Evolutionary conservation across 1,139 yeast species (phyloP).

Genomic region (Debaryomycetaceae sp.): DNA sequence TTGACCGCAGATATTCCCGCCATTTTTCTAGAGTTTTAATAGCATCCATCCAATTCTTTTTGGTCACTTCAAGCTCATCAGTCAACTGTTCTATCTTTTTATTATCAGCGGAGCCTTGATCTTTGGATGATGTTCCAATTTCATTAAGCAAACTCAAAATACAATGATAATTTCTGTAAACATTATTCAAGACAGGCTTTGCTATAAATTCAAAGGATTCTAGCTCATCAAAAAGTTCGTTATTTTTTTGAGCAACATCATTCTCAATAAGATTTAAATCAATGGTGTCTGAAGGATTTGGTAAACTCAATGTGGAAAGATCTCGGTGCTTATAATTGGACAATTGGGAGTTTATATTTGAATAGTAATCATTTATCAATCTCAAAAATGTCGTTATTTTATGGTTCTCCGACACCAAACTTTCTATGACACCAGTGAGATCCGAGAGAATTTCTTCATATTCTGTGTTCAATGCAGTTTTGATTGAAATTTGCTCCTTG

Average conservation of each 20-base stretch:
- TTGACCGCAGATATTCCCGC: slow-evolving; percentile 24
- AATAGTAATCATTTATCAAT: slow-evolving; percentile 28
- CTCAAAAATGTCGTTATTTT: slow-evolving; percentile 33
- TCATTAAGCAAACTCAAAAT: slow-evolving; percentile 18
- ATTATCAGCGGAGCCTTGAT: slow-evolving; percentile 7
- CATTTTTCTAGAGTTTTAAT: slow-evolving; percentile 47
- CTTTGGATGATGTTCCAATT: slow-evolving; percentile 4
- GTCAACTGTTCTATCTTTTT: slow-evolving; percentile 24
- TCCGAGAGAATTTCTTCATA: slow-evolving; percentile 37
- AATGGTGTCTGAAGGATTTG: slow-evolving; percentile 35
- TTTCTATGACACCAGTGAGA: slow-evolving; percentile 37
- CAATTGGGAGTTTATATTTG: slow-evolving; percentile 21
- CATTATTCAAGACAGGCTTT: slow-evolving; percentile 31
- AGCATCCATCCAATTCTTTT: slow-evolving; percentile 43
- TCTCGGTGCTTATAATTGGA: slow-evolving; percentile 15
- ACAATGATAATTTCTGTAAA: slow-evolving; percentile 28
- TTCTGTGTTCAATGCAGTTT: slow-evolving; percentile 27
- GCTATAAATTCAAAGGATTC: slow-evolving; percentile 37
- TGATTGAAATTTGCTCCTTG: slow-evolving; percentile 8
- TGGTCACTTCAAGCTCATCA: slow-evolving; percentile 34
- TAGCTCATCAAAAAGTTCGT: slow-evolving; percentile 27
- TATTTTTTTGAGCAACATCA: slow-evolving; percentile 17
- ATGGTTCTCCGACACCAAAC: slow-evolving; percentile 38
- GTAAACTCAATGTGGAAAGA: slow-evolving; percentile 13
- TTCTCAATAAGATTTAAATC: slow-evolving; percentile 20